Evolutionary conservation across 441 rosid species (phyloP).

Genomic region (Euphorbia celastroides): DNA sequence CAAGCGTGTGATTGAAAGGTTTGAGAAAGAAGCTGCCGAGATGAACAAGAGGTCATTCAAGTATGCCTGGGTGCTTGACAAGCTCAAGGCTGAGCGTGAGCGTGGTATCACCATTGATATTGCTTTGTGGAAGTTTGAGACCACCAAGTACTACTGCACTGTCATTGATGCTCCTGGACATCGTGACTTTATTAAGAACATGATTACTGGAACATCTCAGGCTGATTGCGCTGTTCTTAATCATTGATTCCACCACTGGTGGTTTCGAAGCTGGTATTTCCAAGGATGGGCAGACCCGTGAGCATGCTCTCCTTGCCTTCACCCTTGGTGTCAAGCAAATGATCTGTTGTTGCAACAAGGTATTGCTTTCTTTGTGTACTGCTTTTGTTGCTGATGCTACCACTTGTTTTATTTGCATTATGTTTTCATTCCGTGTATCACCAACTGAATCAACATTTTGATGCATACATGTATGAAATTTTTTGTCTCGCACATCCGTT

Average conservation of each 20-base stretch:
- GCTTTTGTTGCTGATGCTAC: background rate
- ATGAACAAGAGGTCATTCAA: slow-evolving; percentile 1
- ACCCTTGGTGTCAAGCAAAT: slow-evolving; percentile 11
- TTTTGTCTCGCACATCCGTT: no score
- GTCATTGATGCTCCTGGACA: slow-evolving; percentile 4
- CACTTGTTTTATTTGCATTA: no score
- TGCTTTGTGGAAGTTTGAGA: background rate
- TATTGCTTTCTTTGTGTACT: background rate
- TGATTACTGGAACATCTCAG: background rate
- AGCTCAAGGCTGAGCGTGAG: slow-evolving; percentile 8
- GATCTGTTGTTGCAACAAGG: slow-evolving; percentile 7
- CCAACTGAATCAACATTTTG: no score
- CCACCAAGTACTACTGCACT: background rate
- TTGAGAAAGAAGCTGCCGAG: background rate
- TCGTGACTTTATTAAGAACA: slow-evolving; percentile 4
- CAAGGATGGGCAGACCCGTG: slow-evolving; percentile 5
- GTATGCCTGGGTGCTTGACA: slow-evolving; percentile 5
- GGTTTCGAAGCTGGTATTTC: slow-evolving; percentile 7
- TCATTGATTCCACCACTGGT: slow-evolving; percentile 9
- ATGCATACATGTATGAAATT: no score
- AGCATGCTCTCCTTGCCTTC: slow-evolving; percentile 9
- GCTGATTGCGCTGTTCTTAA: background rate
- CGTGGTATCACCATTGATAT: slow-evolving; percentile 1
- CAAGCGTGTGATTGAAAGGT: slow-evolving; percentile 1
- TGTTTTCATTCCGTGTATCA: no score